Percentiles rank a stretch among this genome's conserved stretches.
phyloP scores from a whole-genome alignment of 1,284 basidiomycete species.

The Tremellales sp. region DNA sequence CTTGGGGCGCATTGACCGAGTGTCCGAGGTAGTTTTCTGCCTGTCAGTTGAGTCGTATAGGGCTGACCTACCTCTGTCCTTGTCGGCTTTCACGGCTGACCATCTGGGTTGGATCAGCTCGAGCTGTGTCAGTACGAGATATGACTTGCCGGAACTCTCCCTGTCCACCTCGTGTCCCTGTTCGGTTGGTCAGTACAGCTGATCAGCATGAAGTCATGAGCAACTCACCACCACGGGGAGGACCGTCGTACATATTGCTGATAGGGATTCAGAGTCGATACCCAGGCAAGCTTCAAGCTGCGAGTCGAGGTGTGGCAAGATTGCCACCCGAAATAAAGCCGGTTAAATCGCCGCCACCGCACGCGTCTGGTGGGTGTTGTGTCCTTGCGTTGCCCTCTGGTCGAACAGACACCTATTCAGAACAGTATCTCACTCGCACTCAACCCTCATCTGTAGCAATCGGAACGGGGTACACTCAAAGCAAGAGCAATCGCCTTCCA shows the following conservation, averaged over 20 bases:
- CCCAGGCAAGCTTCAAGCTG: too few species aligned
- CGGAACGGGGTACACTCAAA: not conserved
- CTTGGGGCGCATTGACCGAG: conserved; percentile 85
- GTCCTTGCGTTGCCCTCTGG: not conserved
- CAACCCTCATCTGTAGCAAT: not conserved
- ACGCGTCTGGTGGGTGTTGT: too few species aligned
- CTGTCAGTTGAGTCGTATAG: not conserved
- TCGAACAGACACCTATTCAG: not conserved
- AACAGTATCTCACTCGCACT: not conserved
- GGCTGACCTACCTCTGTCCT: conserved; percentile 72
- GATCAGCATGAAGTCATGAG: not conserved
- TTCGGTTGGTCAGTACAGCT: not conserved
- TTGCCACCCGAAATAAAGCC: too few species aligned
- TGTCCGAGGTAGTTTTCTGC: conserved; percentile 81
- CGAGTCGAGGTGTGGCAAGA: too few species aligned
- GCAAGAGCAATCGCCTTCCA: not conserved
- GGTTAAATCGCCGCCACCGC: not conserved
- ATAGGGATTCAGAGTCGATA: too few species aligned
- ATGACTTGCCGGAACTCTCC: conserved; percentile 61
- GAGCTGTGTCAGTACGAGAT: not conserved
- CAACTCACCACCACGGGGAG: conserved; percentile 38
- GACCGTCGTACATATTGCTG: conserved; percentile 42
- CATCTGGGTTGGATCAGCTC: conserved; percentile 56
- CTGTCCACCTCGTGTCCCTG: conserved; percentile 77
- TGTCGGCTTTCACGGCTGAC: conserved; percentile 83